Evolutionary conservation across 129 eudicot genomes (phyloP), one percentile per base, ranked within the genome.

Genomic region (Escallonia rubra): DNA sequence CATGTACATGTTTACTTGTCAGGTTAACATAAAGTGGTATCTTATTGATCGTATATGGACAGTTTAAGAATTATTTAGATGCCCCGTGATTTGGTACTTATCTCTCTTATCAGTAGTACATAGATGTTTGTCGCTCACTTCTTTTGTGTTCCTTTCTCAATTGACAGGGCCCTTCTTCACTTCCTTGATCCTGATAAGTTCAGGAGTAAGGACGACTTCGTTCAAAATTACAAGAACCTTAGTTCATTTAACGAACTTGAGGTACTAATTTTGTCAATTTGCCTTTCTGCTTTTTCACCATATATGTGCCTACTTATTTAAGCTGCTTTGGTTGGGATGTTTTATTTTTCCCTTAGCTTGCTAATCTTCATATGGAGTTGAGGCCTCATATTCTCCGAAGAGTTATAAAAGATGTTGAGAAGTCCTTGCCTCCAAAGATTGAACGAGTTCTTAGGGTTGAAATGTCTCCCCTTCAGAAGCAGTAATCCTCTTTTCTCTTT

Each of bases 391-490:
- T 94, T 63, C 89, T 94, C 44, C 78, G 99, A 61, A 87, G 99
- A 77, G 99, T 94, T 63, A 94, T 94, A 52, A 94, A 94, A 76
- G 99, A 94, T 69, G 99, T 94, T 51, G 99, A 94, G 89, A 94
- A 90, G 86, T 94, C 99, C 2, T 78, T 94, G 86, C 99, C 99
- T 61, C 99, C 99, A 45, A 94, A 94, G 74, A 90, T 94, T 62
- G 99, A 94, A 72, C 97, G 99, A 48, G 89, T 94, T 72, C 90
- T 94, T 10, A 87, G 99, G 75, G 97, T 94, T 75, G 99, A 94
- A 77, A 94, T 94, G 99, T 94, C 99, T 48, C 99, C 99, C 73
- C 87, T 94, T 46, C 99, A 94, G 81, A 94, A 94, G 68, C 99
- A 94, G 99, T 94, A 77, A 82, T 63, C 10, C 44, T 15, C 41